Evolutionary conservation across 495 filamentous ascomycete species (phyloP).

Genomic region (Tuber umbilicatum): DNA sequence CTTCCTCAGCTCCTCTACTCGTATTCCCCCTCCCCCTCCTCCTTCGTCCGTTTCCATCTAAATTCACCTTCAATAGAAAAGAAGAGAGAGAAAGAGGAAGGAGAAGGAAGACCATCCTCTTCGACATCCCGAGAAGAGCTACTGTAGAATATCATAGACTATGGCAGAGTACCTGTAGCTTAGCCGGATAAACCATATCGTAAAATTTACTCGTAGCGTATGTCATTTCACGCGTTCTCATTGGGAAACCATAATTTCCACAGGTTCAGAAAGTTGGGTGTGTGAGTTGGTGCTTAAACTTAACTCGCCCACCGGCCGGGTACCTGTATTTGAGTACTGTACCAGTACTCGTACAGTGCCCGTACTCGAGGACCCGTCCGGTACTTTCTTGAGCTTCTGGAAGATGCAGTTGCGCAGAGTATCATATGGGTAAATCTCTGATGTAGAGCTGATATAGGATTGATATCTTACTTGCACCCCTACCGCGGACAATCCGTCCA

Average conservation of each 20-base stretch:
- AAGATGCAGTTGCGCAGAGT: not conserved
- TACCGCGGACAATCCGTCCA: not conserved
- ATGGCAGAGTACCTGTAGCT: too few species aligned
- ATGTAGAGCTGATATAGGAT: not conserved
- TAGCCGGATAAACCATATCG: not conserved
- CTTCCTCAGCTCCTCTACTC: not conserved
- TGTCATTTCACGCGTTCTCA: not conserved
- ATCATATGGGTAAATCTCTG: not conserved
- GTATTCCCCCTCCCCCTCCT: not conserved
- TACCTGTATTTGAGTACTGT: not conserved
- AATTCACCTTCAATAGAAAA: not conserved
- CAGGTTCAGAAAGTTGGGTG: not conserved
- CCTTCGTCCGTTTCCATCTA: not conserved
- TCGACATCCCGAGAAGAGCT: not conserved
- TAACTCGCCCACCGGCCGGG: not conserved
- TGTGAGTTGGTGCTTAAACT: not conserved
- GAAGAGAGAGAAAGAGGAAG: not conserved
- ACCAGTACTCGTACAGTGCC: too few species aligned
- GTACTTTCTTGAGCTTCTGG: not conserved
- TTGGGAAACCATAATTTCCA: not conserved
- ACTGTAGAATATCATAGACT: not conserved
- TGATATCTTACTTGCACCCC: not conserved
- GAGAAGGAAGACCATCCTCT: not conserved
- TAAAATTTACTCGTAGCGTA: not conserved
- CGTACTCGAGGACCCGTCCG: too few species aligned